Percentiles rank a stretch among this genome's conserved stretches.
Evolutionary conservation across 2,329 filamentous ascomycete species (phyloP).

Genomic region (Penicillium sp.): DNA sequence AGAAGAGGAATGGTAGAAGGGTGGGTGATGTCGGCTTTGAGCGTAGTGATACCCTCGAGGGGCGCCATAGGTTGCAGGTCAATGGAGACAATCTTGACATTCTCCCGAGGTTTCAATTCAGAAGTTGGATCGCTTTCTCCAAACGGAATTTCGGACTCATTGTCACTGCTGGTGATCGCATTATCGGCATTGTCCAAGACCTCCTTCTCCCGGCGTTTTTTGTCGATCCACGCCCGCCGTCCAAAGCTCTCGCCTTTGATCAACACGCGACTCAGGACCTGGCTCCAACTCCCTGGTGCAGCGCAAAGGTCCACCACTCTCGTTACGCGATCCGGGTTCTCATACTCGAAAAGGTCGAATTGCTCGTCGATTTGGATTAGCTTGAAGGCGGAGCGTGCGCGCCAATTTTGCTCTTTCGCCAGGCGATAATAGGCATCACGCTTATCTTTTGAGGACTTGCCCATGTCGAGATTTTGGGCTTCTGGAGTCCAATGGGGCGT

Average conservation of each 20-base stretch:
- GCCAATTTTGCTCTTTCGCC: slow-evolving; percentile 98
- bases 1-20: slow-evolving; percentile 91
- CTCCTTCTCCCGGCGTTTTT: slow-evolving; percentile 63
- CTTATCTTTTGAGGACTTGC: slow-evolving; percentile 98
- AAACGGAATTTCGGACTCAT: slow-evolving; percentile 34
- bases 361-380: slow-evolving; percentile 93
- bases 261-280: slow-evolving; percentile 88
- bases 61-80: slow-evolving; percentile 96
- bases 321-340: slow-evolving; percentile 68
- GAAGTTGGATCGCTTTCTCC: slow-evolving; percentile 28
- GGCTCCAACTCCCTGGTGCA: slow-evolving; percentile 94
- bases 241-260: slow-evolving; percentile 94
- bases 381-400: slow-evolving; percentile 94
- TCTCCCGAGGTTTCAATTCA: slow-evolving; percentile 57
- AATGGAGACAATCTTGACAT: slow-evolving; percentile 93
- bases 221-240: slow-evolving; percentile 81
- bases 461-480: slow-evolving; percentile 58
- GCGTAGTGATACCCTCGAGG: slow-evolving; percentile 84
- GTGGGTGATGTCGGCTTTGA: slow-evolving; percentile 96
- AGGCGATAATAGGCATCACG: slow-evolving; percentile 96
- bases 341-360: slow-evolving; percentile 82
- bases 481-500: not conserved
- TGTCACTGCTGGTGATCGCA: slow-evolving; percentile 15
- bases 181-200: slow-evolving; percentile 26
- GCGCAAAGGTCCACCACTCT: slow-evolving; percentile 95